Conservation (phyloP, 495 filamentous ascomycete genomes). For the Aspergillus homomorphus region DNA sequence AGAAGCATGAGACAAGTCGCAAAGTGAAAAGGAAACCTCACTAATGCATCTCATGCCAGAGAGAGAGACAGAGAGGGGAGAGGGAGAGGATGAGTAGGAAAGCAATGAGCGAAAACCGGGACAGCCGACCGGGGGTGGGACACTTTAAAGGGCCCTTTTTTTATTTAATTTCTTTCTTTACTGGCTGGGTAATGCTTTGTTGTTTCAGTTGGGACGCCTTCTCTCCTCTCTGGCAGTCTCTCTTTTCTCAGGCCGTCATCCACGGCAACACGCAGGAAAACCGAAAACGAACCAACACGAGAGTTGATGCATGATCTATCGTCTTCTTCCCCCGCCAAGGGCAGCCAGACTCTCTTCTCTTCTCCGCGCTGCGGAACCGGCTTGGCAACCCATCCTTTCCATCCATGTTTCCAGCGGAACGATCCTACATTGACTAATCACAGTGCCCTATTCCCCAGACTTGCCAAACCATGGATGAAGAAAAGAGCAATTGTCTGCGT, state of each 20-base stretch:
- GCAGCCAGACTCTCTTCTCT: not conserved
- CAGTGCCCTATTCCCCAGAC: too few relatives aligned
- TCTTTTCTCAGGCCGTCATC: too few relatives aligned
- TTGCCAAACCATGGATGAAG: too few relatives aligned
- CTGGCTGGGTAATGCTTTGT: not conserved
- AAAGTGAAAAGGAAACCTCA: too few relatives aligned
- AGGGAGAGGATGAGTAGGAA: not conserved
- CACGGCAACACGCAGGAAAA: not conserved
- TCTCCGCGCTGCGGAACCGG: constrained; percentile 22
- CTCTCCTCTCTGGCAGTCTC: too few relatives aligned
- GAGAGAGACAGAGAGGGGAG: not conserved
- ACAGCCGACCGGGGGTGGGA: not conserved
- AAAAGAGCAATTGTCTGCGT: too few relatives aligned
- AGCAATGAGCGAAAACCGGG: not conserved
- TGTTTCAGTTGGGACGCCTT: not conserved
- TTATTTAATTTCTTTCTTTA: not conserved
- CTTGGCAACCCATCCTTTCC: constrained; percentile 36
- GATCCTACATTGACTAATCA: too few relatives aligned
- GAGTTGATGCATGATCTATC: not conserved
- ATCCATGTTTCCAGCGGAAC: too few relatives aligned
- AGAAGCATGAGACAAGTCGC: not conserved
- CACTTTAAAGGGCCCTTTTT: not conserved
- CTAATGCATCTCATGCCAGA: not conserved
- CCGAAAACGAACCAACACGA: not conserved
- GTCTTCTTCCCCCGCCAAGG: not conserved